Conservation (phyloP, 2,329 filamentous ascomycete species). For the Xylaria sp. region DNA sequence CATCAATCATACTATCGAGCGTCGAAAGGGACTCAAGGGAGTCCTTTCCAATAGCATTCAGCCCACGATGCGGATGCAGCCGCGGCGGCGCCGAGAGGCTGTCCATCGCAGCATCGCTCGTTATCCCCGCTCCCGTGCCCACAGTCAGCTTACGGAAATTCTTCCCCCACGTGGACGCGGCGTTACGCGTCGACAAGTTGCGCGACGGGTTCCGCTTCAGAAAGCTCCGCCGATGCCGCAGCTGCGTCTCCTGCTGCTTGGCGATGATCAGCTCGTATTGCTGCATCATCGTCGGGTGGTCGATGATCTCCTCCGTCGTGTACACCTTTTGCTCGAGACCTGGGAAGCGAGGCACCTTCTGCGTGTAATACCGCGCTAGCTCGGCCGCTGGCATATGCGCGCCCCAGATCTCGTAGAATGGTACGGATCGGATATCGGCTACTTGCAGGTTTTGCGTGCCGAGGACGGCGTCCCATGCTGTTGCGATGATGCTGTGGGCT, state of each 20-base stretch:
- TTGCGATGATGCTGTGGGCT: constrained; percentile 55
- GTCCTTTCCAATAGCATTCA: constrained; percentile 37
- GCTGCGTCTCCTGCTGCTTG: constrained; percentile 40
- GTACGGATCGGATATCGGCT: constrained; percentile 56
- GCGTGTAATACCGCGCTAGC: constrained; percentile 58
- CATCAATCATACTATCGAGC: constrained; percentile 44
- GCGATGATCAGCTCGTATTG: constrained; percentile 57
- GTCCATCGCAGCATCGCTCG: constrained; percentile 24
- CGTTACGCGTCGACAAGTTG: constrained; percentile 30
- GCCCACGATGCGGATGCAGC: constrained; percentile 28
- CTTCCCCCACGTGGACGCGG: constrained; percentile 40
- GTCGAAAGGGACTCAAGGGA: constrained; percentile 47
- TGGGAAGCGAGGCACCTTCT: constrained; percentile 52
- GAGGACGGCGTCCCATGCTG: constrained; percentile 58
- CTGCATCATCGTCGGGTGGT: constrained; percentile 59
- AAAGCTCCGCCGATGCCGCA: constrained; percentile 40
- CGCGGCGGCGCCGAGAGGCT: constrained; percentile 30
- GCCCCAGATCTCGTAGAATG: constrained; percentile 63
- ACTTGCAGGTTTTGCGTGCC: constrained; percentile 53
- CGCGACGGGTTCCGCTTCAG: constrained; percentile 37
- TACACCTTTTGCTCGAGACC: constrained; percentile 52
- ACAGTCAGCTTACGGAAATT: constrained; percentile 41
- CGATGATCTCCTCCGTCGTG: constrained; percentile 60
- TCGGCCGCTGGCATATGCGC: constrained; percentile 60
- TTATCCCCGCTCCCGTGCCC: constrained; percentile 14